A percentile compares a stretch with the other conserved stretches of the same genome.
These are phyloP conservation scores for Claviceps fusiformis DNA, from an alignment of 2,329 filamentous ascomycete species.

Conservation along the genomic window DNA sequence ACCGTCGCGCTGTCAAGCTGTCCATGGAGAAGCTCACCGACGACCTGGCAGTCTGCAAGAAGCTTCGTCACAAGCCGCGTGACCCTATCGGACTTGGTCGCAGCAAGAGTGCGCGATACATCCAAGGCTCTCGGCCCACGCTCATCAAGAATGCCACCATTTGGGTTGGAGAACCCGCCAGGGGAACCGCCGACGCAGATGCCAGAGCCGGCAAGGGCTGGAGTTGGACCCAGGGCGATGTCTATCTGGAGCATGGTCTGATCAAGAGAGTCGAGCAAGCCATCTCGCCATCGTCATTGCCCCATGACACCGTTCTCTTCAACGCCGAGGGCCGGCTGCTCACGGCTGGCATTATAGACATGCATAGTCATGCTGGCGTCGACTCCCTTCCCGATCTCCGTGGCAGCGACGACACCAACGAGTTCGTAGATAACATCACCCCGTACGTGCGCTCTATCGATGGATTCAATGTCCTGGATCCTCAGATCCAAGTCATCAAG, in stretches of 20 bases:
- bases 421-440: conserved; percentile 49
- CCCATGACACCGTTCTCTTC: conserved; percentile 35
- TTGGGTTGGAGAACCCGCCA: conserved; percentile 48
- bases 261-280: conserved; percentile 37
- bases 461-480: conserved; percentile 47
- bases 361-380: conserved; percentile 56
- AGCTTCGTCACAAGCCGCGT: conserved; percentile 38
- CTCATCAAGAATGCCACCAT: conserved; percentile 54
- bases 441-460: conserved; percentile 57
- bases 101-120: conserved; percentile 45
- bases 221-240: conserved; percentile 45
- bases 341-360: conserved; percentile 56
- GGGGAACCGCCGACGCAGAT: conserved; percentile 36
- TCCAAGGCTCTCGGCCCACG: conserved; percentile 43
- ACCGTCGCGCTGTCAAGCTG: conserved; percentile 22
- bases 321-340: conserved; percentile 47
- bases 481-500: conserved; percentile 55
- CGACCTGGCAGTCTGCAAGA: conserved; percentile 41
- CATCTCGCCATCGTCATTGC: conserved; percentile 29
- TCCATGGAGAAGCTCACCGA: conserved; percentile 38
- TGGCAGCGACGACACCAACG: conserved; percentile 48
- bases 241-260: conserved; percentile 46
- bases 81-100: conserved; percentile 44
- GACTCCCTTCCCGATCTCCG: conserved; percentile 39
- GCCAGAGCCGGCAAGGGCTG: conserved; percentile 45